These are phyloP conservation scores for Neopestalotiopsis sp. DNA, from an alignment of 2,329 filamentous ascomycete genomes.

Conservation along the genomic window DNA sequence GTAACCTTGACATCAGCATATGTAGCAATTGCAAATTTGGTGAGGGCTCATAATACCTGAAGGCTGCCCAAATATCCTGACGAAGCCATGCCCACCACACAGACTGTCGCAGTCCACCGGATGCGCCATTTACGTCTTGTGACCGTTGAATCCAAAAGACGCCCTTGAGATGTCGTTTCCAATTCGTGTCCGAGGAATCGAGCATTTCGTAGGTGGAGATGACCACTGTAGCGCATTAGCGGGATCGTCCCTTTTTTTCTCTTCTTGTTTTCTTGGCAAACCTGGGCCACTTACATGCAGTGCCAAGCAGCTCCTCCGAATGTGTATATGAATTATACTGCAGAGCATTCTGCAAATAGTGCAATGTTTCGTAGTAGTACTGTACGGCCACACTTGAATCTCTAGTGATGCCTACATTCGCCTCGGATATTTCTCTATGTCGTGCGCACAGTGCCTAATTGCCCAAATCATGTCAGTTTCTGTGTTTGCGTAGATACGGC, in stretches of 20 bases:
- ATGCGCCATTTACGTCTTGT: slow-evolving; percentile 65
- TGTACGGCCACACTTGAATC: slow-evolving; percentile 48
- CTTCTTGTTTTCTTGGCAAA: neutral
- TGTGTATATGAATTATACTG: slow-evolving; percentile 62
- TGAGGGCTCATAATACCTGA: neutral
- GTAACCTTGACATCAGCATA: slow-evolving; percentile 31
- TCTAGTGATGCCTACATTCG: slow-evolving; percentile 30
- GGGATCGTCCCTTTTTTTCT: neutral
- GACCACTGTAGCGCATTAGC: slow-evolving; percentile 42
- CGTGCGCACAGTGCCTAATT: slow-evolving; percentile 61
- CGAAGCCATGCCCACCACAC: slow-evolving; percentile 72
- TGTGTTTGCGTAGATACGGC: neutral
- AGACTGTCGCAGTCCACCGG: slow-evolving; percentile 59
- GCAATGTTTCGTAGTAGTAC: slow-evolving; percentile 68
- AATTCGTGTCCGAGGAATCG: slow-evolving; percentile 58
- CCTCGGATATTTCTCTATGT: slow-evolving; percentile 40
- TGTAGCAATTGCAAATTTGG: neutral
- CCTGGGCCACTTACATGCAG: slow-evolving; percentile 40
- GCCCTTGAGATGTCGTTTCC: slow-evolving; percentile 68
- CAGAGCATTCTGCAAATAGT: slow-evolving; percentile 66
- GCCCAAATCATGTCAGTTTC: slow-evolving; percentile 54
- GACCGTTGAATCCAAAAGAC: slow-evolving; percentile 72
- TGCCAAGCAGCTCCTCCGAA: slow-evolving; percentile 67
- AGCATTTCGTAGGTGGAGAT: slow-evolving; percentile 72
- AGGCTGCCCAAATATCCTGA: slow-evolving; percentile 71